These are phyloP conservation scores for Saposhnikovia divaricata DNA, from an alignment of 129 eudicot genomes.

Conservation along the genomic window DNA sequence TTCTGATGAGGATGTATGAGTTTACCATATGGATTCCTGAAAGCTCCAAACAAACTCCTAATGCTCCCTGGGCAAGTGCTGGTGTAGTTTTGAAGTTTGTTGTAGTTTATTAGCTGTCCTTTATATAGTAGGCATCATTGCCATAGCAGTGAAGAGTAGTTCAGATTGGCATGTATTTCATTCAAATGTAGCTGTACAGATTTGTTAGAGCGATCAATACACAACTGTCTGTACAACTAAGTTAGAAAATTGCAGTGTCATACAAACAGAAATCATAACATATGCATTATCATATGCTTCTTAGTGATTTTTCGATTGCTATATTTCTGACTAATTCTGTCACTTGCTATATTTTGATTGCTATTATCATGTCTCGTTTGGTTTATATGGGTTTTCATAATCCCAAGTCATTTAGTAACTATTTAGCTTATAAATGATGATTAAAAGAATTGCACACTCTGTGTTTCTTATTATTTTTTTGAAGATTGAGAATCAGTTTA, in stretches of 20 bases:
- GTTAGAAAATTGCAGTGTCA: not conserved
- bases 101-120: not conserved
- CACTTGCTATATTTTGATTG: not conserved
- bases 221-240: not conserved
- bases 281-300: not conserved
- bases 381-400: too few relatives aligned
- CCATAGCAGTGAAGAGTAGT: not conserved
- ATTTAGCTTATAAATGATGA: too few relatives aligned
- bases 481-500: not conserved
- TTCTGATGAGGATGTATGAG: slow-evolving; percentile 65
- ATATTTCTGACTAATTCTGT: not conserved
- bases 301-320: not conserved
- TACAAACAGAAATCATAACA: not conserved
- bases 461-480: too few relatives aligned
- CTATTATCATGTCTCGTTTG: too few relatives aligned
- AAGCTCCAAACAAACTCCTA: slow-evolving; percentile 10
- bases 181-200: not conserved
- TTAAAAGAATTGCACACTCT: not conserved
- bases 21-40: not conserved
- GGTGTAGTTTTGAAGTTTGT: slow-evolving; percentile 5
- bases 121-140: not conserved
- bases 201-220: not conserved
- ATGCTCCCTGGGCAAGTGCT: slow-evolving; percentile 7
- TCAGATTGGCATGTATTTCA: not conserved
- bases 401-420: too few relatives aligned